phyloP scores from a whole-genome alignment of 2,329 filamentous ascomycete species.

The Epichloe gansuensis region DNA sequence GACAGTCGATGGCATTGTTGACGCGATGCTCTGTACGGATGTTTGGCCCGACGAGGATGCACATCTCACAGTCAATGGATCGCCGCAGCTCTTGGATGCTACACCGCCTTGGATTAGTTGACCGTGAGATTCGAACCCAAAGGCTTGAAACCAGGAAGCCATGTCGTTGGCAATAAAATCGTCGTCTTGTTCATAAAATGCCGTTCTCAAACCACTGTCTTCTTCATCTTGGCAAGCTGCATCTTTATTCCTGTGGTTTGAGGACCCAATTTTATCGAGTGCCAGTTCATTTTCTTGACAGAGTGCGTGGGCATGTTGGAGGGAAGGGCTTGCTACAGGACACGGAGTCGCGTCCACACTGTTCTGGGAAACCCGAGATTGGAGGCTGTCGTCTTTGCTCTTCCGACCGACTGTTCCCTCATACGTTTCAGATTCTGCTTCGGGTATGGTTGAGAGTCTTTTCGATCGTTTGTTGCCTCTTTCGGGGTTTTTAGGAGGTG shows the following conservation, averaged over 20 bases:
- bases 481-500: conserved; percentile 2
- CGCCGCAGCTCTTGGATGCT: neutral
- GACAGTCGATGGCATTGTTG: conserved; percentile 17
- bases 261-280: neutral
- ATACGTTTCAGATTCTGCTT: neutral
- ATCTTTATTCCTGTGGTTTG: neutral
- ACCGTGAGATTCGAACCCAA: conserved; percentile 33
- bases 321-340: neutral
- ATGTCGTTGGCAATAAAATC: conserved; percentile 29
- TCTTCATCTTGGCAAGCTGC: neutral
- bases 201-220: conserved; percentile 9
- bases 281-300: neutral
- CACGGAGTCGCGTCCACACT: neutral
- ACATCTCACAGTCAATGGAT: neutral
- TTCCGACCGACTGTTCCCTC: neutral
- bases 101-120: conserved; percentile 20
- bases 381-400: neutral
- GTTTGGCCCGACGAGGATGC: conserved; percentile 8
- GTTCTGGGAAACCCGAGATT: neutral
- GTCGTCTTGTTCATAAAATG: conserved; percentile 27
- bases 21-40: conserved; percentile 10
- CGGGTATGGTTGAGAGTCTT: conserved; percentile 11
- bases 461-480: conserved; percentile 28
- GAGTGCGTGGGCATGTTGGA: neutral
- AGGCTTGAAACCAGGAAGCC: conserved; percentile 36